Evolutionary conservation across 192 early-diverging fungal genomes (phyloP).

Genomic region (Diversispora epigaea): DNA sequence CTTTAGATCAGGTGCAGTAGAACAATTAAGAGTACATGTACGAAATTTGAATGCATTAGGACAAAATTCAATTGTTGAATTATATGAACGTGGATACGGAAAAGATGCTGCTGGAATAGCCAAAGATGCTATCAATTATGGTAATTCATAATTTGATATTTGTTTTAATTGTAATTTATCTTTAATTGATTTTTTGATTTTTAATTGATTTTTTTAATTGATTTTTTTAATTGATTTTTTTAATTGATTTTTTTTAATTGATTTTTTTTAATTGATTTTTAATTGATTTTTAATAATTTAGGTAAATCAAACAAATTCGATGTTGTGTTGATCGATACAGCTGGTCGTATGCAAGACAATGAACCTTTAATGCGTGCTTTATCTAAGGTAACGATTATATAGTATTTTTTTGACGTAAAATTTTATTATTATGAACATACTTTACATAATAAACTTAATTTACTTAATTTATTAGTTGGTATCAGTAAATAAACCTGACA

Average conservation of each 20-base stretch:
- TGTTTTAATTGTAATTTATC: neutral
- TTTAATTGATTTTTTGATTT: constrained; percentile 4
- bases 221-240: neutral
- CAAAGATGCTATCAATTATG: constrained; percentile 86
- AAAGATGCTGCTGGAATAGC: constrained; percentile 96
- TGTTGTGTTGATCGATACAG: constrained; percentile 94
- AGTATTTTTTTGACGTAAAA: neutral
- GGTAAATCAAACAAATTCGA: constrained; percentile 75
- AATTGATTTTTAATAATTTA: constrained; percentile 7
- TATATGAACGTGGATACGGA: constrained; percentile 95
- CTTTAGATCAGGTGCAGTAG: constrained; percentile 93
- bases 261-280: neutral
- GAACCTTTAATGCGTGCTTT: constrained; percentile 96
- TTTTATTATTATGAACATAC: neutral
- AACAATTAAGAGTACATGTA: constrained; percentile 89
- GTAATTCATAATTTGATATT: constrained; percentile 35
- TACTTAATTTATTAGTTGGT: constrained; percentile 57
- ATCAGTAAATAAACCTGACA: constrained; percentile 87
- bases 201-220: neutral
- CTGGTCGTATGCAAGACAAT: constrained; percentile 98
- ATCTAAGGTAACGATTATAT: constrained; percentile 62
- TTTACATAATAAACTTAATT: neutral
- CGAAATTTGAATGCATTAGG: constrained; percentile 82
- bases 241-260: constrained; percentile 3
- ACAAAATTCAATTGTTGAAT: constrained; percentile 64